Conservation (phyloP, 2,329 filamentous ascomycete species). For the Pseudogymnoascus sp. region DNA sequence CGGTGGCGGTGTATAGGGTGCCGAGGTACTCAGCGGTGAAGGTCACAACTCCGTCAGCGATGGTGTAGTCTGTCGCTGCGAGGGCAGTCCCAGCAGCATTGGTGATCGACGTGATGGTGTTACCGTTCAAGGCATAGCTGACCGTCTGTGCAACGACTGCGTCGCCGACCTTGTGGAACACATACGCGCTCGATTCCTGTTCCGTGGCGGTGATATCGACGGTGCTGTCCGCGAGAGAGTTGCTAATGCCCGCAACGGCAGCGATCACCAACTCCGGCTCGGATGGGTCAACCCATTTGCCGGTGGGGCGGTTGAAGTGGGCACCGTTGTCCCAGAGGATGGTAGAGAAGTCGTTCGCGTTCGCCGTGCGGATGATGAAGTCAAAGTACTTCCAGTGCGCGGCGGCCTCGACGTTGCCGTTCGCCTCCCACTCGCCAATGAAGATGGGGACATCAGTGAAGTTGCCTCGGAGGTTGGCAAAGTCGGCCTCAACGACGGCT, state of each 20-base stretch:
- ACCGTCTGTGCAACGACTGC: slow-evolving; percentile 35
- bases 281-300: slow-evolving; percentile 42
- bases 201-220: slow-evolving; percentile 36
- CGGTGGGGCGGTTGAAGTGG: slow-evolving; percentile 41
- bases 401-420: slow-evolving; percentile 42
- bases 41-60: slow-evolving; percentile 37
- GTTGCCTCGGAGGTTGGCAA: slow-evolving; percentile 43
- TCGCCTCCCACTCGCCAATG: slow-evolving; percentile 49
- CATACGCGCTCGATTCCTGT: slow-evolving; percentile 44
- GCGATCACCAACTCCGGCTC: slow-evolving; percentile 40
- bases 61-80: slow-evolving; percentile 37
- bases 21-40: slow-evolving; percentile 40
- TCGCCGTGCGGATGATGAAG: slow-evolving; percentile 40
- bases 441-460: slow-evolving; percentile 47
- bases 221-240: slow-evolving; percentile 45
- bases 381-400: slow-evolving; percentile 52
- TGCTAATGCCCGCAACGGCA: slow-evolving; percentile 35
- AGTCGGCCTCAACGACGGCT: slow-evolving; percentile 38
- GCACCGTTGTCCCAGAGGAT: slow-evolving; percentile 56
- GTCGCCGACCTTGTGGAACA: slow-evolving; percentile 44
- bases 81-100: slow-evolving; percentile 31
- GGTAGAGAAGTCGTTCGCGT: slow-evolving; percentile 40
- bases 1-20: slow-evolving; percentile 34
- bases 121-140: slow-evolving; percentile 46
- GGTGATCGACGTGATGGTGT: slow-evolving; percentile 37